A percentile compares a stretch with the other conserved stretches of the same genome.
Conservation (phyloP, 805 yeast genomes). For the Ogataea salicorniae region DNA sequence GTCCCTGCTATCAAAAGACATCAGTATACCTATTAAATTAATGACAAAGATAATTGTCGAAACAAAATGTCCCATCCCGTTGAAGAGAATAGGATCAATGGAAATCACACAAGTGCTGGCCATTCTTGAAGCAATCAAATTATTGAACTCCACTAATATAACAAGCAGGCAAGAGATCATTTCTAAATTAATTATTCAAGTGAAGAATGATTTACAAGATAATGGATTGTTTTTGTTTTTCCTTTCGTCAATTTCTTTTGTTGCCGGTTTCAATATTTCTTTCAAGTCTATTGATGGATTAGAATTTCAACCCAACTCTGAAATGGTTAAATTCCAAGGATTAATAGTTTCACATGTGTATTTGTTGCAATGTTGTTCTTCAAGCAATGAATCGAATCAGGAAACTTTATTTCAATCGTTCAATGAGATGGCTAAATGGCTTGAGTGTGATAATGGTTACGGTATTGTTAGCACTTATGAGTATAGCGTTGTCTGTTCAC, state of each 20-base stretch:
- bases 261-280: constrained; percentile 21
- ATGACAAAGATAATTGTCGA: constrained; percentile 17
- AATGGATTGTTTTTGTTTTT: constrained; percentile 28
- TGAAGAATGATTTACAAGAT: constrained; percentile 20
- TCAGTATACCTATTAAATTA: constrained; percentile 14
- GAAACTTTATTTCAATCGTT: constrained; percentile 6
- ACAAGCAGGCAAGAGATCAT: constrained; percentile 20
- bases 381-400: constrained; percentile 6
- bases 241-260: constrained; percentile 24
- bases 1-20: constrained; percentile 1
- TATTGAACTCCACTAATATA: constrained; percentile 19
- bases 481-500: constrained; percentile 23
- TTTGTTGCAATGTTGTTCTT: constrained; percentile 16
- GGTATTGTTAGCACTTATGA: constrained; percentile 24
- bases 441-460: background rate
- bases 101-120: constrained; percentile 17
- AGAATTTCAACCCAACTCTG: constrained; percentile 12
- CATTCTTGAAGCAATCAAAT: constrained; percentile 15
- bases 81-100: constrained; percentile 10
- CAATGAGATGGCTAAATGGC: constrained; percentile 7
- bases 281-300: constrained; percentile 16
- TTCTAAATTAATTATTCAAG: constrained; percentile 19
- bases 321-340: constrained; percentile 5
- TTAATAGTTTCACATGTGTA: constrained; percentile 23
- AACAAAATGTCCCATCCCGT: constrained; percentile 9